Percentiles rank a stretch among this genome's conserved stretches.
These are phyloP conservation scores for Passalora sequoiae DNA, from an alignment of 2,329 filamentous ascomycete genomes.

Conservation along the genomic window DNA sequence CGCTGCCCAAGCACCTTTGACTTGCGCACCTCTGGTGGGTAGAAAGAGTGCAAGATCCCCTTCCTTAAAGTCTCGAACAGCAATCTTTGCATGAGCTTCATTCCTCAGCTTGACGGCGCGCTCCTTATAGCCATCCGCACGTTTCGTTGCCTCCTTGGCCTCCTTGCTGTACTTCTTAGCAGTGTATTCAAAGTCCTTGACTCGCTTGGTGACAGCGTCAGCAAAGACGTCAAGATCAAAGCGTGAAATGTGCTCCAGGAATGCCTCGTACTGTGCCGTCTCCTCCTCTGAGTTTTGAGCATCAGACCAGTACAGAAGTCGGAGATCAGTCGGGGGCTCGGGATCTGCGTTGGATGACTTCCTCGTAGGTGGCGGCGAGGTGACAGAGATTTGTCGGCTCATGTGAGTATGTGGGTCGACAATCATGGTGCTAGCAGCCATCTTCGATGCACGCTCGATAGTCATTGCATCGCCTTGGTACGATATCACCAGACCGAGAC, in stretches of 20 bases:
- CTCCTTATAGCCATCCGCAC: slow-evolving; percentile 62
- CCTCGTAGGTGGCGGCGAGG: slow-evolving; percentile 52
- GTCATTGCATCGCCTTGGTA: slow-evolving; percentile 65
- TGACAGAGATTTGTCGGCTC: slow-evolving; percentile 50
- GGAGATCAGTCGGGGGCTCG: slow-evolving; percentile 51
- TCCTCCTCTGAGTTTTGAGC: slow-evolving; percentile 62
- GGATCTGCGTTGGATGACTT: slow-evolving; percentile 46
- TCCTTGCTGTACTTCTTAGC: slow-evolving; percentile 92
- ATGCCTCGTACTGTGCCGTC: slow-evolving; percentile 66
- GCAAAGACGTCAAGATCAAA: slow-evolving; percentile 82
- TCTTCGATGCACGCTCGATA: slow-evolving; percentile 65
- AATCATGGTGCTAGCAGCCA: slow-evolving; percentile 45
- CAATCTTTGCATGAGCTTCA: slow-evolving; percentile 92
- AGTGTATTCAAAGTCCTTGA: slow-evolving; percentile 89
- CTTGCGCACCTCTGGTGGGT: slow-evolving; percentile 80
- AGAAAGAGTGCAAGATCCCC: slow-evolving; percentile 91
- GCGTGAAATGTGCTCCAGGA: slow-evolving; percentile 64
- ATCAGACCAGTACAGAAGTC: slow-evolving; percentile 77
- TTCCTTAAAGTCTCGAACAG: slow-evolving; percentile 92
- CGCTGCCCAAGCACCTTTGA: slow-evolving; percentile 90
- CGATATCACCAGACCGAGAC: slow-evolving; percentile 76
- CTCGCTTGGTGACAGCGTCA: slow-evolving; percentile 78
- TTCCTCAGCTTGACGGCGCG: slow-evolving; percentile 74
- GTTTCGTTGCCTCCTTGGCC: slow-evolving; percentile 52
- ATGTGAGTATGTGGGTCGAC: slow-evolving; percentile 39